Percentiles rank a stretch among this genome's conserved stretches.
phyloP scores from a whole-genome alignment of 139 green algal genomes.

The Tetraselmis striata region DNA sequence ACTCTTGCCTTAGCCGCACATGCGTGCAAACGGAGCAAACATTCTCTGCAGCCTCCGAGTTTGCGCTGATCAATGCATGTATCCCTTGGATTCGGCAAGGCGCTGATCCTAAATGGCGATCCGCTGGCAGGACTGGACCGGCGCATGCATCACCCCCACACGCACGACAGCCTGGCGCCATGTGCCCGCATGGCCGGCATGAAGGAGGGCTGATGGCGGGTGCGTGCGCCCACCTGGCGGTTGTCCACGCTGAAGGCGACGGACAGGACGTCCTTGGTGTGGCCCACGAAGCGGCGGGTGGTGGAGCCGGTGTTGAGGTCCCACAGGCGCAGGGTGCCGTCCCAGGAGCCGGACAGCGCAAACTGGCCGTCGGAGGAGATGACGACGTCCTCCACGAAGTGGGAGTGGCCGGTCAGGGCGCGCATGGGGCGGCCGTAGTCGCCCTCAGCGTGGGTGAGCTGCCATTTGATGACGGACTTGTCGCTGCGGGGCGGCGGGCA shows the following conservation, averaged over 20 bases:
- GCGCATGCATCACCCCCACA: no score
- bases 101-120: no score
- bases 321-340: conserved; percentile 97
- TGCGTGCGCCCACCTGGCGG: conserved; percentile 74
- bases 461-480: conserved; percentile 96
- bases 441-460: conserved; percentile 71
- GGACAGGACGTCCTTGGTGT: conserved; percentile 98
- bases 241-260: conserved; percentile 99
- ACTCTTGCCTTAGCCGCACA: no score
- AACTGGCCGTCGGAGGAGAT: conserved; percentile 98
- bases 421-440: conserved; percentile 76
- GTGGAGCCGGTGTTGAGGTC: conserved; percentile 95
- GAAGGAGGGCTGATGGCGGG: no score
- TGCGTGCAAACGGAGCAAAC: no score
- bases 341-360: conserved; percentile 95
- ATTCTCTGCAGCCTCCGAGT: no score
- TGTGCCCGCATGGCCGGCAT: no score
- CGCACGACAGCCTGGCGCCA: no score
- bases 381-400: conserved; percentile 98
- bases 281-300: conserved; percentile 94
- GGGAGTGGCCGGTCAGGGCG: conserved; percentile 80
- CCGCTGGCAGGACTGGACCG: no score
- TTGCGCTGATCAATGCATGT: no score
- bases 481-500: no score
- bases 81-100: no score